phyloP scores from a whole-genome alignment of 2,329 filamentous ascomycete species.

The Scytalidium sp. region DNA sequence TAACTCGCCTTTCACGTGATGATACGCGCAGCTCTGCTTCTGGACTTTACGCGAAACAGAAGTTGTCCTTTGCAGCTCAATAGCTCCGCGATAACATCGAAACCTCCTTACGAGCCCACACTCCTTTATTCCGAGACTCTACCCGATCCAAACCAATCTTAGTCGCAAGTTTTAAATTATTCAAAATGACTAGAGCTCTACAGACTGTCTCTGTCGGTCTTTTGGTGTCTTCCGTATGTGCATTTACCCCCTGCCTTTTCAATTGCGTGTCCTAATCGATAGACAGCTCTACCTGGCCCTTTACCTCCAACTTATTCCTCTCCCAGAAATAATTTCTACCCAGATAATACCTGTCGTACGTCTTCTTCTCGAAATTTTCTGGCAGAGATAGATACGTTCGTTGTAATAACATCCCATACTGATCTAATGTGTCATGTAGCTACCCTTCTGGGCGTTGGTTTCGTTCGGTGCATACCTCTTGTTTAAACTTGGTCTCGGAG shows the following conservation, averaged over 20 bases:
- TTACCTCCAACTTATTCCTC: slow-evolving; percentile 78
- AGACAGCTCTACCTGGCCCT: slow-evolving; percentile 81
- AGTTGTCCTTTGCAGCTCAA: slow-evolving; percentile 10
- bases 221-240: slow-evolving; percentile 78
- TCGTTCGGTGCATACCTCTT: slow-evolving; percentile 90
- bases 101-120: slow-evolving; percentile 23
- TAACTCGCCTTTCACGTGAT: neutral
- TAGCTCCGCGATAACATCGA: slow-evolving; percentile 14
- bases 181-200: slow-evolving; percentile 86
- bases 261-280: slow-evolving; percentile 6
- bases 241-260: slow-evolving; percentile 8
- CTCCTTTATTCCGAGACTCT: slow-evolving; percentile 20
- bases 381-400: too few species aligned
- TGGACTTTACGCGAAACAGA: neutral
- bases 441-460: slow-evolving; percentile 91
- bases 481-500: slow-evolving; percentile 85
- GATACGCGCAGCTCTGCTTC: neutral
- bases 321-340: slow-evolving; percentile 73
- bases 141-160: neutral
- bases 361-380: neutral
- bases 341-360: slow-evolving; percentile 49
- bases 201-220: slow-evolving; percentile 88
- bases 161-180: neutral
- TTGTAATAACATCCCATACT: too few species aligned
- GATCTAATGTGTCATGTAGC: slow-evolving; percentile 44